Evolutionary conservation across 2,329 filamentous ascomycete genomes (phyloP), one percentile per base, ranked within the genome.

Genomic region (Chaetomium strumarium): DNA sequence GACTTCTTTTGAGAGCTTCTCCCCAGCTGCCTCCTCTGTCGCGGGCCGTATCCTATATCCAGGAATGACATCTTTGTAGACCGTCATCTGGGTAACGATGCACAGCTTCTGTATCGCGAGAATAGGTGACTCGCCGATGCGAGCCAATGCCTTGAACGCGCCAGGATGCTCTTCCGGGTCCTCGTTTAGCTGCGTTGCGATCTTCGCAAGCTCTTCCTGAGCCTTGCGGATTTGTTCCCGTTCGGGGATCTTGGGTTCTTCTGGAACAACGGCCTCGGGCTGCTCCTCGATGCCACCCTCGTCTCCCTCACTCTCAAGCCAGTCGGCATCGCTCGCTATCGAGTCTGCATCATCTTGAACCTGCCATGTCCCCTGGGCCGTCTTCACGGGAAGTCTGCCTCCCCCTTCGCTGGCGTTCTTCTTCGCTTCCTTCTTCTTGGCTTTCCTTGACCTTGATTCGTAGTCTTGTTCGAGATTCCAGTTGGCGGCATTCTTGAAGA

Each of bases 401-500:
- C 33, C 52, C 19, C 19, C 42, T 4, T 56, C 56, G 9, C 39
- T 52, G 33, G 36, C 46, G 14, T 49, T 49, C 44, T 56, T 60
- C 41, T 81, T 89, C 66, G 53, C 52, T 75, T 85, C 78, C 67
- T 90, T 88, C 69, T 86, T 89, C 65, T 82, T 85, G 34, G 78
- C 72, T 68, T 93, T 93, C 62, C 88, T 80, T 43, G 87, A 84
- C 60, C 83, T 83, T 56, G 80, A 80, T 69, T 95, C 90, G 75
- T 96, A 97, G 68, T 89, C 86, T 66, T 95, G 87, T 73, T 96
- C 93, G 45, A 96, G 78, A 64, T 96, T 84, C 90, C 92, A 97
- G 70, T 83, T 85, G 54, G 88, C 78, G 6, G 87, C 89, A 63
- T 81, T 85, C 63, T 81, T 81, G 72, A 88, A 80, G 68, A 91